Base-by-base conservation (phyloP, 1,284 basidiomycete species). In the Neolentinus lepideus region DNA sequence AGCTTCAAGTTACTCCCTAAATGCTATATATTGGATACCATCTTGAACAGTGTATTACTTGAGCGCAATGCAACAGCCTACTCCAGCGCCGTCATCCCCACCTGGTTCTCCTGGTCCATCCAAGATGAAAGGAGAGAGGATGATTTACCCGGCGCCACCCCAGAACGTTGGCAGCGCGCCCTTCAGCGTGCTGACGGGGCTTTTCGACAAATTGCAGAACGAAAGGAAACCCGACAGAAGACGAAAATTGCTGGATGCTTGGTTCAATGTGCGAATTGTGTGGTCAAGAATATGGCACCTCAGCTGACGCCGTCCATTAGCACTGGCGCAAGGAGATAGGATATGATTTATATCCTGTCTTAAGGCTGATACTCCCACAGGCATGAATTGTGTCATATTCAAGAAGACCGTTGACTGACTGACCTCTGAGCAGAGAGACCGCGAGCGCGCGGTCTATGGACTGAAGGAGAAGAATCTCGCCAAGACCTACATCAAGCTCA, bases 401-500 rank as follows among this genome's bases (percentile, higher is more conserved):
- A 3, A 6, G 33, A 38, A 10, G 16, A 24, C 4, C 25, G 6
- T 21, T 16, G 43, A 25, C 19, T 45, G 25, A 2, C 19, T 56
- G 9, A 51, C 21, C 47, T 4, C 21, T 3, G 46, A 59, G 38
- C 66, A 97, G 93, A 90, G 92, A 80, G 94, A 98, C 67, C 80
- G 88, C 33, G 92, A 96, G 61, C 83, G 94, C 52, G 81, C 91
- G 0, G 85, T 93, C 0, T 98, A 97, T 69, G 90, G 91, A 9
- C 69, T 96, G 60, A 97, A 97, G 68, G 95, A 98, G 72, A 88
- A 89, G 69, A 90, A 89, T 64, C 74, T 98, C 1, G 93, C 93
- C 2, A 94, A 92, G 69, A 84, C 83, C 10, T 95, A 94, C 66
- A 92, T 94, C 71, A 88, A 90, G 59, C 78, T 94, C 0, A 88